A percentile compares a stretch with the other conserved stretches of the same genome.
Conservation (phyloP, 805 yeast genomes). For the Lipomyces japonicus region DNA sequence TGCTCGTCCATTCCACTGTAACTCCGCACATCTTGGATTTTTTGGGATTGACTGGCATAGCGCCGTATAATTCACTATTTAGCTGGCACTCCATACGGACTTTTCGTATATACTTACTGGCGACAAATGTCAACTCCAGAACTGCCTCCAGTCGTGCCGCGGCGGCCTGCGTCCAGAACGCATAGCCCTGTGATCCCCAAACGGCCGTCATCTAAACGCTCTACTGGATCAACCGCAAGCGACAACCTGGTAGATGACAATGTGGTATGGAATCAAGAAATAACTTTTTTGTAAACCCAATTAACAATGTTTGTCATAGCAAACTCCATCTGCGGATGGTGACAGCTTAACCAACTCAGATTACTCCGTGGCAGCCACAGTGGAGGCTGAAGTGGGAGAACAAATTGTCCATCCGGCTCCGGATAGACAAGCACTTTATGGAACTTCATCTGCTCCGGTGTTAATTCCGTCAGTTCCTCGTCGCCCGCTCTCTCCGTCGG, state of each 20-base stretch:
- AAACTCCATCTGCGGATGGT: background rate
- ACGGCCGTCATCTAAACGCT: constrained; percentile 1
- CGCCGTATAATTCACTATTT: too few relatives aligned
- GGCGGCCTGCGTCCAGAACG: constrained; percentile 1
- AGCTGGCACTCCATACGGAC: too few relatives aligned
- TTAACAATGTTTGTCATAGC: background rate
- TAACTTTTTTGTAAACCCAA: background rate
- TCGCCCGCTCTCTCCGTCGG: constrained; percentile 15
- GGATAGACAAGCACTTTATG: background rate
- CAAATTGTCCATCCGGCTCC: too few relatives aligned
- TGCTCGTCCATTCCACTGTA: too few relatives aligned
- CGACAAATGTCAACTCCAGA: too few relatives aligned
- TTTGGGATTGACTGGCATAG: too few relatives aligned
- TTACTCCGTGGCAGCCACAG: too few relatives aligned
- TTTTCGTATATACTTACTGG: too few relatives aligned
- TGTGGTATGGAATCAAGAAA: background rate
- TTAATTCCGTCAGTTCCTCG: constrained; percentile 15
- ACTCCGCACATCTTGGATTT: too few relatives aligned
- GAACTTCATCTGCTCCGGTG: constrained; percentile 12
- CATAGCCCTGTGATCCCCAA: constrained; percentile 1
- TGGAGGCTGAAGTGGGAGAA: background rate
- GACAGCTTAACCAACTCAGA: background rate
- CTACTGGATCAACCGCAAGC: constrained; percentile 1
- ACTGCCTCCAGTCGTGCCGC: constrained; percentile 2
- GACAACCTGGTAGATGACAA: background rate